A percentile compares a stretch with the other conserved stretches of the same genome.
Evolutionary conservation across 2,329 filamentous ascomycete genomes (phyloP).

Genomic region (Exophiala sideris): DNA sequence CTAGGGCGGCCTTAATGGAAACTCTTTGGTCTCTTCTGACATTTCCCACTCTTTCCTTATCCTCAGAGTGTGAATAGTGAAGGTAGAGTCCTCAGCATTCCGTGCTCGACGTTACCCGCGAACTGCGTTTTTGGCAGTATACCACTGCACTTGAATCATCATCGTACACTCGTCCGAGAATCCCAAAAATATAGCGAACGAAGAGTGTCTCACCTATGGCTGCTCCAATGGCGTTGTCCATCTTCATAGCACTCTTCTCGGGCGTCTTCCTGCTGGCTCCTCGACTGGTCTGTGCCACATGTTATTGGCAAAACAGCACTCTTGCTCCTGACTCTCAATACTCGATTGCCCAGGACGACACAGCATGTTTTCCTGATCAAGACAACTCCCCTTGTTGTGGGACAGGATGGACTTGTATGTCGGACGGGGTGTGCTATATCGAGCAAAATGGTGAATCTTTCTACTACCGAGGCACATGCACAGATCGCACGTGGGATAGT

Average conservation of each 20-base stretch:
- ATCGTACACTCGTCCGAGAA: too few relatives aligned
- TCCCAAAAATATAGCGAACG: too few relatives aligned
- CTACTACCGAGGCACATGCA: conserved; percentile 16
- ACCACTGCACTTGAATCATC: too few relatives aligned
- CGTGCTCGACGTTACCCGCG: too few relatives aligned
- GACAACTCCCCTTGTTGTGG: conserved; percentile 16
- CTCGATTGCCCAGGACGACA: conserved; percentile 13
- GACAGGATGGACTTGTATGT: conserved; percentile 13
- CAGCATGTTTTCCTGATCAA: conserved; percentile 14
- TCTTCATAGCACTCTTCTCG: neutral
- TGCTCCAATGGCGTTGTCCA: neutral
- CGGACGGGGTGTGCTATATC: conserved; percentile 15
- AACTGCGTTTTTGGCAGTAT: too few relatives aligned
- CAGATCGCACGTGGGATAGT: conserved; percentile 16
- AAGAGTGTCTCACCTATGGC: neutral
- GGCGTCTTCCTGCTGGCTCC: neutral
- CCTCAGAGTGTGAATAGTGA: too few relatives aligned
- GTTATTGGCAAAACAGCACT: conserved; percentile 16
- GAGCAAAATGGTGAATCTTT: neutral
- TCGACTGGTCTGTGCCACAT: conserved; percentile 6
- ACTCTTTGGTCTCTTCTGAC: too few relatives aligned
- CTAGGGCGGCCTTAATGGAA: too few relatives aligned
- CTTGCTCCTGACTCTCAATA: conserved; percentile 11
- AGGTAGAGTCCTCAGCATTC: too few relatives aligned
- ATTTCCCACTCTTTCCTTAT: too few relatives aligned